Conservation (phyloP, 2,329 filamentous ascomycete species). For the Cladophialophora chaetospira region DNA sequence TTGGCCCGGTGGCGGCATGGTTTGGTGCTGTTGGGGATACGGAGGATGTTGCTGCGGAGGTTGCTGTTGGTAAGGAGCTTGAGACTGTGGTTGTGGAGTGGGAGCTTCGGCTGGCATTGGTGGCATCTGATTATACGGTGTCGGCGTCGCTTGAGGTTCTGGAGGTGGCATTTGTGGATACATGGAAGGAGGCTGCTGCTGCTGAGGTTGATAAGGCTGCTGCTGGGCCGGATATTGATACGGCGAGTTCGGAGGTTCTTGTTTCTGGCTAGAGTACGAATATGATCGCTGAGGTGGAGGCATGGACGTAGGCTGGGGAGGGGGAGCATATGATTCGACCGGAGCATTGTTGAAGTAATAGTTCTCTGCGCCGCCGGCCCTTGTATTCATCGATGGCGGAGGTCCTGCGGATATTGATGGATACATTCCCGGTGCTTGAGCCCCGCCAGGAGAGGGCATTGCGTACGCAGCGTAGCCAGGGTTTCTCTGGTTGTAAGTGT, state of each 20-base stretch:
- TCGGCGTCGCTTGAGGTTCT: slow-evolving; percentile 24
- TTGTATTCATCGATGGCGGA: slow-evolving; percentile 40
- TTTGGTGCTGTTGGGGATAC: slow-evolving; percentile 25
- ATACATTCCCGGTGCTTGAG: slow-evolving; percentile 64
- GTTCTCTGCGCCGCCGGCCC: slow-evolving; percentile 66
- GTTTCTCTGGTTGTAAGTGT: slow-evolving; percentile 73
- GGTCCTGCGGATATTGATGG: slow-evolving; percentile 65
- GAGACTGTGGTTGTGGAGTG: slow-evolving; percentile 17
- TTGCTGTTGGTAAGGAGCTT: slow-evolving; percentile 19
- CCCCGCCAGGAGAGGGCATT: slow-evolving; percentile 49
- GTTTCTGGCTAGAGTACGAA: slow-evolving; percentile 30
- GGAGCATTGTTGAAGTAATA: slow-evolving; percentile 74
- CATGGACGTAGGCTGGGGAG: slow-evolving; percentile 55
- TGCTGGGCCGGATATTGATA: slow-evolving; percentile 25
- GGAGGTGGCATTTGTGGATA: slow-evolving; percentile 29
- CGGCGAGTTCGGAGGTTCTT: slow-evolving; percentile 20
- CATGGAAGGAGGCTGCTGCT: slow-evolving; percentile 20
- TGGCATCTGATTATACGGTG: slow-evolving; percentile 21
- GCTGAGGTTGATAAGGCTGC: slow-evolving; percentile 12
- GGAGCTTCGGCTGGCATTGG: slow-evolving; percentile 16
- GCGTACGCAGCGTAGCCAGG: slow-evolving; percentile 57
- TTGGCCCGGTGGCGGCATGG: slow-evolving; percentile 16
- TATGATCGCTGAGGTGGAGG: slow-evolving; percentile 38
- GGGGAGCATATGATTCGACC: slow-evolving; percentile 50
- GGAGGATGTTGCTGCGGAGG: slow-evolving; percentile 8